A percentile compares a stretch with the other conserved stretches of the same genome.
These are phyloP conservation scores for Psilocybe mexicana DNA, from an alignment of 1,284 basidiomycete genomes.

Conservation along the genomic window DNA sequence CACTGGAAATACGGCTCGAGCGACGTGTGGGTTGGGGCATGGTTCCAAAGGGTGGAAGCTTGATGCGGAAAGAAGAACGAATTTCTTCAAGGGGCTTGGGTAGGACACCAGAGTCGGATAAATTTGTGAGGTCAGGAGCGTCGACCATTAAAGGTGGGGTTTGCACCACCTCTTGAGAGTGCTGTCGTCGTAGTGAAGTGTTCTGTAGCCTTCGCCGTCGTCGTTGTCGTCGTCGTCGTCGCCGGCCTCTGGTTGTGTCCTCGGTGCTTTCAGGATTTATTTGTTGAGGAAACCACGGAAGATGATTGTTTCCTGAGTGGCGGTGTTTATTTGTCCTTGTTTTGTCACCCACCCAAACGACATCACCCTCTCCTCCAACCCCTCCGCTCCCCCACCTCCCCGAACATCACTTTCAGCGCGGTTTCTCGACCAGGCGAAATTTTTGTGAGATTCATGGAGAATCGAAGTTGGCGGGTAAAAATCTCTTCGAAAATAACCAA, in stretches of 20 bases:
- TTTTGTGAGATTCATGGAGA: background rate
- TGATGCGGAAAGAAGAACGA: slow-evolving; percentile 23
- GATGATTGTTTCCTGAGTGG: slow-evolving; percentile 25
- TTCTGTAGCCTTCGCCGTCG: background rate
- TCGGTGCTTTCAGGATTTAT: slow-evolving; percentile 15
- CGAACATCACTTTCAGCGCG: slow-evolving; percentile 2
- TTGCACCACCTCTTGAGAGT: slow-evolving; percentile 6
- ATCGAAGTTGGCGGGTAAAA: slow-evolving; percentile 3
- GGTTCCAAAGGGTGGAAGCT: slow-evolving; percentile 8
- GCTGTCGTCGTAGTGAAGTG: background rate
- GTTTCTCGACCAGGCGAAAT: background rate
- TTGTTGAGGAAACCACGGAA: slow-evolving; percentile 6
- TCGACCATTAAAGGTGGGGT: slow-evolving; percentile 25
- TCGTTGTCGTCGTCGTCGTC: slow-evolving; percentile 10
- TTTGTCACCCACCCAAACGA: slow-evolving; percentile 1
- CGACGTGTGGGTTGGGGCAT: slow-evolving; percentile 32
- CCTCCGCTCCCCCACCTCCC: background rate
- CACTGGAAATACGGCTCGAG: slow-evolving; percentile 38
- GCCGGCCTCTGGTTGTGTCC: slow-evolving; percentile 5
- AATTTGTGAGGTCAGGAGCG: slow-evolving; percentile 23
- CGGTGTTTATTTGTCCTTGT: slow-evolving; percentile 28
- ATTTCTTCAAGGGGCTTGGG: slow-evolving; percentile 9
- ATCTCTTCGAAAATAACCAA: slow-evolving; percentile 3
- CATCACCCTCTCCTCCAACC: slow-evolving; percentile 8
- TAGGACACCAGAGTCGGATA: slow-evolving; percentile 17